Evolutionary conservation across 208 protist genomes (phyloP).

Genomic region (Trypanosomatidae sp.): DNA sequence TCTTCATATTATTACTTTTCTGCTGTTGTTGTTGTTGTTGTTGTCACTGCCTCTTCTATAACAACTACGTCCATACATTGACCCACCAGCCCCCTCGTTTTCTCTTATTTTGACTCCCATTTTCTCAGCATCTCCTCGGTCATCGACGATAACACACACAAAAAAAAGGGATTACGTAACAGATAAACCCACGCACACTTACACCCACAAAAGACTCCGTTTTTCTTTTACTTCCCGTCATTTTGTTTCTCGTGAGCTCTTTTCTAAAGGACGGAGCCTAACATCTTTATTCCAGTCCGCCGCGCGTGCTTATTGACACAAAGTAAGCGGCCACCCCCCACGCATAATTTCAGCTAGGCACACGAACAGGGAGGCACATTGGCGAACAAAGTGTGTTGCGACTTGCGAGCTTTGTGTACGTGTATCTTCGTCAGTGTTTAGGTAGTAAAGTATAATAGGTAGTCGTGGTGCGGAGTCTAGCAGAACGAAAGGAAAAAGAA

Average conservation of each 20-base stretch:
- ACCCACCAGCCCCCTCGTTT: neutral
- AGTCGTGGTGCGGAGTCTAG: conserved; percentile 6
- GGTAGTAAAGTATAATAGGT: neutral
- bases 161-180: too few species aligned
- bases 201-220: neutral
- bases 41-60: neutral
- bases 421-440: neutral
- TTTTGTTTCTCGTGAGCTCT: neutral
- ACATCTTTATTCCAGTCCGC: too few species aligned
- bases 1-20: neutral
- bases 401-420: neutral
- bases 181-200: too few species aligned
- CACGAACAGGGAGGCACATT: neutral
- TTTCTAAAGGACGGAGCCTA: neutral
- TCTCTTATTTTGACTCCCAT: neutral
- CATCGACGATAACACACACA: too few species aligned
- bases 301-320: neutral
- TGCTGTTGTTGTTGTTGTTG: neutral
- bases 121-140: neutral
- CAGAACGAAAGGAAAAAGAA: conserved; percentile 22
- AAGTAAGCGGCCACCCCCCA: neutral
- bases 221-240: neutral
- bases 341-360: neutral
- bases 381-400: neutral
- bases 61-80: too few species aligned